These are phyloP conservation scores for Eucalyptus marginata DNA, from an alignment of 345 rosid genomes.

Conservation along the genomic window DNA sequence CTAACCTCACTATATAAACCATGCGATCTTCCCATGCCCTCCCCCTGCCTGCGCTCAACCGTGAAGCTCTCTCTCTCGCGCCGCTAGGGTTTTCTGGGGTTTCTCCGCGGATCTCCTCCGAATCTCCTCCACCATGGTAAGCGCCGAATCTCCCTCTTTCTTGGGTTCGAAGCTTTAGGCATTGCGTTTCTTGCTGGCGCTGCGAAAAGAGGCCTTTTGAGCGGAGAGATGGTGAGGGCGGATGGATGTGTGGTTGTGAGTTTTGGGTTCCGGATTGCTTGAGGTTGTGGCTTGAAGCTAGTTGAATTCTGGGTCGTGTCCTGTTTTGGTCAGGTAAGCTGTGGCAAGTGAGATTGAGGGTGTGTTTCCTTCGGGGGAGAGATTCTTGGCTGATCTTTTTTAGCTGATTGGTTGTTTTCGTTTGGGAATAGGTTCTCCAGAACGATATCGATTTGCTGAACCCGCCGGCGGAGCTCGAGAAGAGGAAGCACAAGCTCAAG, in stretches of 20 bases:
- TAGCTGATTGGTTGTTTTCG: background rate
- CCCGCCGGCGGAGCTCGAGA: background rate
- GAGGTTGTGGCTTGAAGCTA: background rate
- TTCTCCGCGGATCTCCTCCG: background rate
- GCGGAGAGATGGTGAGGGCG: background rate
- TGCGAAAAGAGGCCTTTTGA: background rate
- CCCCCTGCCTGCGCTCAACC: background rate
- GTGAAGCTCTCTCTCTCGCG: background rate
- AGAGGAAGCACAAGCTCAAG: constrained; percentile 2
- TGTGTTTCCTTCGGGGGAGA: background rate
- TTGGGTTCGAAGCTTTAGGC: accelerated
- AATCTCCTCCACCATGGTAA: background rate
- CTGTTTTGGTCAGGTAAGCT: background rate
- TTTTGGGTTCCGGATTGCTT: background rate
- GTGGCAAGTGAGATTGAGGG: background rate
- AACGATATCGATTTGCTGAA: background rate
- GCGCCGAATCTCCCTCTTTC: background rate
- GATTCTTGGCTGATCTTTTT: background rate
- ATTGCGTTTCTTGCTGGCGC: background rate
- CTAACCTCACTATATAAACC: background rate
- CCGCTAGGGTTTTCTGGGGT: background rate
- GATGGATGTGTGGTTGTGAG: background rate
- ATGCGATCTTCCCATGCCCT: background rate
- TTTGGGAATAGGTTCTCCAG: background rate
- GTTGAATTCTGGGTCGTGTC: background rate